Percentiles rank a stretch among this genome's conserved stretches.
These are phyloP conservation scores for Pleurotus sapidus DNA, from an alignment of 768 basidiomycete species.

Conservation along the genomic window DNA sequence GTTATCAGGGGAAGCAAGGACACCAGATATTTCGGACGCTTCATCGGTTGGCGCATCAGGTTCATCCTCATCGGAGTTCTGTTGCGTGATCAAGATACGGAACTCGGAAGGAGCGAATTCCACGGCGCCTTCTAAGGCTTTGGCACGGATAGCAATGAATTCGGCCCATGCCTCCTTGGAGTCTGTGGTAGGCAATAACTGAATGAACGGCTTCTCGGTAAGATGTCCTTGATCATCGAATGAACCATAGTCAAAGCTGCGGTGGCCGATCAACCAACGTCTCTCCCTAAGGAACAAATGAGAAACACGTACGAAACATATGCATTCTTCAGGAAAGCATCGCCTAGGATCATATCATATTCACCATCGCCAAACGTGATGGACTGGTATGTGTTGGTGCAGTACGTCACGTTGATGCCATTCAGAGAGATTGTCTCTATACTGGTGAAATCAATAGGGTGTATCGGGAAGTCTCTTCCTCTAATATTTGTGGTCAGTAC, in stretches of 20 bases:
- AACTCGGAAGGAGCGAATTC: neutral
- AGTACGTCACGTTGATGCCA: conserved; percentile 29
- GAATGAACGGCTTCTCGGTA: conserved; percentile 52
- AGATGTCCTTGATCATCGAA: conserved; percentile 42
- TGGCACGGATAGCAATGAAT: neutral
- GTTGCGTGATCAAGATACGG: conserved; percentile 7
- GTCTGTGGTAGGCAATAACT: conserved; percentile 58
- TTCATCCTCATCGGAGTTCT: conserved; percentile 5
- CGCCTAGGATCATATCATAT: conserved; percentile 70
- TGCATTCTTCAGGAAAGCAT: conserved; percentile 59
- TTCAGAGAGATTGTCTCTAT: neutral
- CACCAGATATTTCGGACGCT: neutral
- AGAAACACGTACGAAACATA: neutral
- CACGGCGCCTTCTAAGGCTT: neutral
- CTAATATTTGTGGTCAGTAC: conserved; percentile 7
- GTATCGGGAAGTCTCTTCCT: conserved; percentile 55
- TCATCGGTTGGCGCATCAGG: neutral
- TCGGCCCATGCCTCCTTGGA: neutral
- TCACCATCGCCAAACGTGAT: conserved; percentile 38
- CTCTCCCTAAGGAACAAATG: neutral
- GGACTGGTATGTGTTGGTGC: conserved; percentile 27
- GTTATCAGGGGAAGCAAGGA: neutral
- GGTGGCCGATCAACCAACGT: conserved; percentile 31
- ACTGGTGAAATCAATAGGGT: conserved; percentile 58
- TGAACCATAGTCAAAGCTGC: conserved; percentile 61